Conservation (phyloP, 306 rosid genomes). For the Quercus engelmannii region DNA sequence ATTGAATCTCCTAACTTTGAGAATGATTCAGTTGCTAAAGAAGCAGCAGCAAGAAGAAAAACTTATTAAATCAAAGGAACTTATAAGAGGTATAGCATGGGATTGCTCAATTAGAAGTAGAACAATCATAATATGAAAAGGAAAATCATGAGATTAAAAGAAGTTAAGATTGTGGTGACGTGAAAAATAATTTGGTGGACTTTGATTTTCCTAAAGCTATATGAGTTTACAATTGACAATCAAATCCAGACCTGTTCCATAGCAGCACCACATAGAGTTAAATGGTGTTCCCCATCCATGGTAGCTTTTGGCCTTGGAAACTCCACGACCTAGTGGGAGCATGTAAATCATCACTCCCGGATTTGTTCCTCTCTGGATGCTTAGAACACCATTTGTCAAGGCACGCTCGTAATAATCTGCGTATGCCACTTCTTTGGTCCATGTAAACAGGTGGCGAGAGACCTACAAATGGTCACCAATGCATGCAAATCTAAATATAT, state of each 20-base stretch:
- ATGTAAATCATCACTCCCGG: slow-evolving; percentile 94
- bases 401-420: slow-evolving; percentile 92
- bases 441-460: slow-evolving; percentile 75
- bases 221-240: not conserved
- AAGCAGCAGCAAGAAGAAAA: slow-evolving; percentile 5
- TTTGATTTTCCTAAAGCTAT: not conserved
- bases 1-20: slow-evolving; percentile 91
- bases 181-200: not conserved
- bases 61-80: not conserved
- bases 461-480: slow-evolving; percentile 44
- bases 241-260: slow-evolving; percentile 67
- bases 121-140: not conserved
- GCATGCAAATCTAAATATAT: too few relatives aligned
- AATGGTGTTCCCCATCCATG: slow-evolving; percentile 75
- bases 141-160: not conserved
- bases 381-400: slow-evolving; percentile 76
- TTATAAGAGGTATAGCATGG: not conserved
- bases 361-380: slow-evolving; percentile 90
- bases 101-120: not conserved
- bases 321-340: slow-evolving; percentile 72
- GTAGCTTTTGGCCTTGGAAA: slow-evolving; percentile 54
- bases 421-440: slow-evolving; percentile 77
- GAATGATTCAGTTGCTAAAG: slow-evolving; percentile 74
- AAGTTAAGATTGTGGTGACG: not conserved
- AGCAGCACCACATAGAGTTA: slow-evolving; percentile 83